Evolutionary conservation across 805 yeast genomes (phyloP).

Genomic region (Ogataea populi-albae): DNA sequence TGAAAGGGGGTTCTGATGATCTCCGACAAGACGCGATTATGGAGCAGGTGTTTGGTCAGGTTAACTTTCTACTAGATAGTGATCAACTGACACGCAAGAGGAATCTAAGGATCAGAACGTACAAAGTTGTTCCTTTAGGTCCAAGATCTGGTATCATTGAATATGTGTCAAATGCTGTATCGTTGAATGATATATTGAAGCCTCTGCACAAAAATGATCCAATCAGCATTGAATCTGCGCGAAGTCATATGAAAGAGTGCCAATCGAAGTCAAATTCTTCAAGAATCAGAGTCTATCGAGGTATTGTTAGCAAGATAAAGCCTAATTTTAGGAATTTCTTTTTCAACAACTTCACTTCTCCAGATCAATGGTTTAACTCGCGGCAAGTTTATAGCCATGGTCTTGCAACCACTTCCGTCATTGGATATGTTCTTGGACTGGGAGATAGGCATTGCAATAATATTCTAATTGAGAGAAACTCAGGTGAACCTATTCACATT

Average conservation of each 20-base stretch:
- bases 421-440: conserved; percentile 84
- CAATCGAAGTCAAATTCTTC: conserved; percentile 45
- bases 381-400: conserved; percentile 69
- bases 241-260: conserved; percentile 58
- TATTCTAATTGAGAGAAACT: conserved; percentile 69
- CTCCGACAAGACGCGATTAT: conserved; percentile 93
- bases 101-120: conserved; percentile 69
- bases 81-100: conserved; percentile 57
- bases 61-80: conserved; percentile 58
- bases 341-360: conserved; percentile 58
- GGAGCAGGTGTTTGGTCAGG: conserved; percentile 94
- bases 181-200: conserved; percentile 65
- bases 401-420: conserved; percentile 78
- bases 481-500: conserved; percentile 94
- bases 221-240: conserved; percentile 53
- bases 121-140: conserved; percentile 87
- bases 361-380: conserved; percentile 72
- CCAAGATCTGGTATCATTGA: conserved; percentile 86
- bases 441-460: conserved; percentile 97
- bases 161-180: conserved; percentile 74
- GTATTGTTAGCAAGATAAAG: conserved; percentile 46
- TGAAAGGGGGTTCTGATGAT: conserved; percentile 90
- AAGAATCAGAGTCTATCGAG: conserved; percentile 44
- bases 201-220: conserved; percentile 59
- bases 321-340: conserved; percentile 77